These are phyloP conservation scores for Lentinula sp. DNA, from an alignment of 768 basidiomycete genomes.

Conservation along the genomic window DNA sequence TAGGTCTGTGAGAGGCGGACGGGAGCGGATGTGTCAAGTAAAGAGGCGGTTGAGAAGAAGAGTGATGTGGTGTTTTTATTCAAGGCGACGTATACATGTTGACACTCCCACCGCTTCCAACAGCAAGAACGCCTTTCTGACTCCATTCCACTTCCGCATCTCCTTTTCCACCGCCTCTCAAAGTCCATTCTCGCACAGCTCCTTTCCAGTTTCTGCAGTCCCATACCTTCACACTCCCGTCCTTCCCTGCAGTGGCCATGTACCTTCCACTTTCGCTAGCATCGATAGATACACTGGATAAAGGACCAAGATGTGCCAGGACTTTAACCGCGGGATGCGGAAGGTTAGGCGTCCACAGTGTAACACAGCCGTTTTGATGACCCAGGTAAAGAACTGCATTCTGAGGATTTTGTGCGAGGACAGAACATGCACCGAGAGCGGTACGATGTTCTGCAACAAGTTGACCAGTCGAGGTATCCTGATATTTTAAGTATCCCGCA, in stretches of 20 bases:
- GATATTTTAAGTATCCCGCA: constrained; percentile 89
- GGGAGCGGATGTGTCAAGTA: constrained; percentile 89
- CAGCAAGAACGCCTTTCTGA: constrained; percentile 74
- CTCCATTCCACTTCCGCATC: constrained; percentile 78
- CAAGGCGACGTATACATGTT: constrained; percentile 75
- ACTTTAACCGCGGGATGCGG: constrained; percentile 89
- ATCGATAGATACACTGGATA: constrained; percentile 77
- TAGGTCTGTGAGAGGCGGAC: constrained; percentile 44
- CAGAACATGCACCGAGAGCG: constrained; percentile 76
- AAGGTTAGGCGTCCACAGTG: constrained; percentile 94
- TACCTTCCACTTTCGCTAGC: constrained; percentile 82
- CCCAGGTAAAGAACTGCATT: constrained; percentile 94
- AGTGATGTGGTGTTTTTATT: constrained; percentile 50
- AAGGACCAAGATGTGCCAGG: constrained; percentile 85
- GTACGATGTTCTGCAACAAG: constrained; percentile 85
- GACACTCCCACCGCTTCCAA: constrained; percentile 77
- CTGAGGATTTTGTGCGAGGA: constrained; percentile 89
- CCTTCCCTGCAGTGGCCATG: constrained; percentile 85
- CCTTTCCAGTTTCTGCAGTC: constrained; percentile 96
- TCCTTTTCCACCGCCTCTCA: constrained; percentile 48
- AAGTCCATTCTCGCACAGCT: constrained; percentile 67
- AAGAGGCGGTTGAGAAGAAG: constrained; percentile 60
- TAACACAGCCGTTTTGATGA: constrained; percentile 93
- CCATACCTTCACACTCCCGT: constrained; percentile 92
- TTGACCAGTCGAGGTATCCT: constrained; percentile 92